These are phyloP conservation scores for Pseudogymnoascus sp. DNA, from an alignment of 2,329 filamentous ascomycete species.

Conservation along the genomic window DNA sequence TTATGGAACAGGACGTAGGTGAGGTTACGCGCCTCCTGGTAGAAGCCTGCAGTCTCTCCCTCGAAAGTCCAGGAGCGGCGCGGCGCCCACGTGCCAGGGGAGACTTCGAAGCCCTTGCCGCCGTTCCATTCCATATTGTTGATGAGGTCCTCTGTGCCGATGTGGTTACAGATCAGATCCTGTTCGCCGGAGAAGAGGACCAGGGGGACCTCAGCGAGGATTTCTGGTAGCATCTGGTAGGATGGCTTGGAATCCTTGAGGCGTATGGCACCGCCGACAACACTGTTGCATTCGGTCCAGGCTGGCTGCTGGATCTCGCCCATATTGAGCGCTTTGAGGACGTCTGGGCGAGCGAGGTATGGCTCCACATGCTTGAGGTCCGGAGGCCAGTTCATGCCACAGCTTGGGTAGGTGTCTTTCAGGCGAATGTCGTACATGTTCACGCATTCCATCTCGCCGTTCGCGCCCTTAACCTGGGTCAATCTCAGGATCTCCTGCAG, in stretches of 20 bases:
- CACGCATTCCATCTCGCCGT: constrained; percentile 50
- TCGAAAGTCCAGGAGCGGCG: constrained; percentile 92
- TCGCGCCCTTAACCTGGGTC: constrained; percentile 47
- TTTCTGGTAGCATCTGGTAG: constrained; percentile 63
- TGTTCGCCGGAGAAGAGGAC: constrained; percentile 88
- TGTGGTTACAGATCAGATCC: constrained; percentile 94
- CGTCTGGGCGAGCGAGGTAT: constrained; percentile 77
- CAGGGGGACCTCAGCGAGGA: constrained; percentile 69
- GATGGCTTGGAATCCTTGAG: constrained; percentile 64
- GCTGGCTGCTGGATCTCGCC: constrained; percentile 73
- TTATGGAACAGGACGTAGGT: constrained; percentile 96
- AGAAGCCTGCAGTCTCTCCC: constrained; percentile 77
- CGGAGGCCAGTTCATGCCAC: constrained; percentile 97
- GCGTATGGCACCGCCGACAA: constrained; percentile 64
- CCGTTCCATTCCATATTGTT: constrained; percentile 87
- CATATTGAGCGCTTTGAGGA: constrained; percentile 72
- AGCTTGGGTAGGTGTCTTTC: constrained; percentile 68
- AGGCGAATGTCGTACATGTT: constrained; percentile 98
- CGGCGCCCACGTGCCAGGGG: constrained; percentile 83
- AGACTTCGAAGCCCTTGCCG: constrained; percentile 81
- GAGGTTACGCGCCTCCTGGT: constrained; percentile 88
- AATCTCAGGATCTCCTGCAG: constrained; percentile 62
- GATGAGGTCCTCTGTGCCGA: constrained; percentile 88
- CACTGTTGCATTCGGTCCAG: constrained; percentile 83
- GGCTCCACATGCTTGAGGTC: constrained; percentile 70